Conservation (phyloP, 352 stramenopile genomes). For the Pythium graminicola region DNA sequence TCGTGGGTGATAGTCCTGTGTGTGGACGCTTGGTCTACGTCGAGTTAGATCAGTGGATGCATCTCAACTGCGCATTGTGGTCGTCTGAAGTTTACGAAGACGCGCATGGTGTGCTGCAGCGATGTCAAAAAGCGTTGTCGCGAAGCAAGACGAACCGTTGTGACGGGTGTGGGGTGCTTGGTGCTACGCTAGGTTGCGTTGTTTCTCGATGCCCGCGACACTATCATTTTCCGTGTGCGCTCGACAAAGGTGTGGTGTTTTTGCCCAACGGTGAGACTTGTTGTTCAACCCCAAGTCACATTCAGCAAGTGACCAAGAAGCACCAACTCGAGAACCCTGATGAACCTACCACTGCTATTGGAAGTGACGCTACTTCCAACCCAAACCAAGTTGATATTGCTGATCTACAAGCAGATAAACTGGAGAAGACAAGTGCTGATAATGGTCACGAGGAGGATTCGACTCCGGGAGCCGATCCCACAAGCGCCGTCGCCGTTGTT, state of each 20-base stretch:
- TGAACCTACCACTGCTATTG: background rate
- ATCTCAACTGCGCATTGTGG: conserved; percentile 91
- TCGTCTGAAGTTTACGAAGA: conserved; percentile 90
- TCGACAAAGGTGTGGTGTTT: conserved; percentile 67
- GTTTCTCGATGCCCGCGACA: conserved; percentile 82
- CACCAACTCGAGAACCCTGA: conserved; percentile 2
- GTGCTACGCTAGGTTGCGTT: conserved; percentile 89
- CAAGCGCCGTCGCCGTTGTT: conserved; percentile 1
- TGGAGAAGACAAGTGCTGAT: too few relatives aligned
- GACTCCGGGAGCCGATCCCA: background rate
- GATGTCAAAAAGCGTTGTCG: conserved; percentile 85
- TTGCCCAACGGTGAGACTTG: conserved; percentile 63
- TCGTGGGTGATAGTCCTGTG: conserved; percentile 61
- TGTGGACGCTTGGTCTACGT: conserved; percentile 80
- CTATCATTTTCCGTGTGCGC: conserved; percentile 92
- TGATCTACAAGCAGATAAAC: too few relatives aligned
- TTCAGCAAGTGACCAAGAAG: conserved; percentile 45
- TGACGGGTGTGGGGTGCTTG: conserved; percentile 83
- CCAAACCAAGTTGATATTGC: background rate
- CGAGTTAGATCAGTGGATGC: conserved; percentile 83
- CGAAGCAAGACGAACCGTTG: conserved; percentile 87
- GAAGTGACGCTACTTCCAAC: background rate
- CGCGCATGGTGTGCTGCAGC: conserved; percentile 55
- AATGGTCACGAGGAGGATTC: too few relatives aligned
- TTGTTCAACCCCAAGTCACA: conserved; percentile 44